Conservation (phyloP, 1,284 basidiomycete genomes). For the Moesziomyces sp. region DNA sequence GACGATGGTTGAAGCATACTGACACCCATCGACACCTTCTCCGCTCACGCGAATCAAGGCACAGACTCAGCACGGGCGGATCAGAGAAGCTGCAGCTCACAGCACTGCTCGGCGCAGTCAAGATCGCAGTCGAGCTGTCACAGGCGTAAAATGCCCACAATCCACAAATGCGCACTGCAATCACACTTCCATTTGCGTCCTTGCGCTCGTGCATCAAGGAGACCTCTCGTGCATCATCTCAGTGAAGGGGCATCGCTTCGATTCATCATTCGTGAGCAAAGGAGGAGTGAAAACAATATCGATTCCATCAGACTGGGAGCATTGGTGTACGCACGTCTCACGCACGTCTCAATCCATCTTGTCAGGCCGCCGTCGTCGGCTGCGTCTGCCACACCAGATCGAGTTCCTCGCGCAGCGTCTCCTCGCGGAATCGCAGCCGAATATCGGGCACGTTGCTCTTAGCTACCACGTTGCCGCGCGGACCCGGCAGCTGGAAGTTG, state of each 20-base stretch:
- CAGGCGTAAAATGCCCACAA: constrained; percentile 9
- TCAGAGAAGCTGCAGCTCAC: constrained; percentile 95
- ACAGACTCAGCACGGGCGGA: constrained; percentile 82
- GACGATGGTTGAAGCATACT: no score
- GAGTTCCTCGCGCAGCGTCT: constrained; percentile 83
- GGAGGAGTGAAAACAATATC: no score
- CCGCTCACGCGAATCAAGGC: no score
- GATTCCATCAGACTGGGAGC: no score
- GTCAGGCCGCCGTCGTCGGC: constrained; percentile 7
- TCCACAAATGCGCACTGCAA: neutral
- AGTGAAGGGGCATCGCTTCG: no score
- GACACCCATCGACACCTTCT: no score
- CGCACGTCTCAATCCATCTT: no score
- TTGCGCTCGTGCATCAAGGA: no score
- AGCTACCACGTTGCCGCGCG: constrained; percentile 61
- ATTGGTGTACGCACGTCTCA: no score
- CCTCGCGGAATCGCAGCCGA: constrained; percentile 86
- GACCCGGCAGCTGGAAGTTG: constrained; percentile 79
- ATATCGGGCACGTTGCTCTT: constrained; percentile 92
- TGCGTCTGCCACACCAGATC: constrained; percentile 56
- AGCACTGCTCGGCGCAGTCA: constrained; percentile 90
- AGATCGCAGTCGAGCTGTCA: constrained; percentile 82
- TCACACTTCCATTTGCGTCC: neutral
- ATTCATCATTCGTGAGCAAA: no score
- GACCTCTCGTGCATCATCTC: no score